Conservation (phyloP, 305 asterid genomes). For the Solanum aculeatissimum region DNA sequence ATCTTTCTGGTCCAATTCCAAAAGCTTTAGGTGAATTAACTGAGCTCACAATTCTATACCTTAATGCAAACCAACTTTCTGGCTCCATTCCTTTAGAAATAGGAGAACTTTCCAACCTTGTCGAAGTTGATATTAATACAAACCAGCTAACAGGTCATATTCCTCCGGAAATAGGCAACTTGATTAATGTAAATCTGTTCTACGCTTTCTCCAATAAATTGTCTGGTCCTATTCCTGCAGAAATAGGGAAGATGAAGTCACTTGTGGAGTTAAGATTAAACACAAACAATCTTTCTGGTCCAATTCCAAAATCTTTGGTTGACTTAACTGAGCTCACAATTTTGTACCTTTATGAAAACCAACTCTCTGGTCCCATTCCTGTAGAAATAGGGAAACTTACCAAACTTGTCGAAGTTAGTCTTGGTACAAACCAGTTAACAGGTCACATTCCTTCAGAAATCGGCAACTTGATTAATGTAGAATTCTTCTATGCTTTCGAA, state of each 20-base stretch:
- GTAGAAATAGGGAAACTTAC: not conserved
- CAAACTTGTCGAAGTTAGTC: not conserved
- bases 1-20: not conserved
- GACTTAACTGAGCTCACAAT: not conserved
- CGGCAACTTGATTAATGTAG: not conserved
- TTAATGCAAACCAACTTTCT: not conserved
- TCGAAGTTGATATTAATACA: not conserved
- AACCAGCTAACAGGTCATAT: not conserved
- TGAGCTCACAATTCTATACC: not conserved
- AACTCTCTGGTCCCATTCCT: not conserved
- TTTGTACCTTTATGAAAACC: not conserved
- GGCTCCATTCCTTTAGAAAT: not conserved
- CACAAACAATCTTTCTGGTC: not conserved
- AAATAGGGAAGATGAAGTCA: not conserved
- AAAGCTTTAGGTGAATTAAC: not conserved
- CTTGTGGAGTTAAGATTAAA: not conserved
- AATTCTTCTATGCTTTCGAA: not conserved
- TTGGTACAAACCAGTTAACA: not conserved
- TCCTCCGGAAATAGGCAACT: not conserved
- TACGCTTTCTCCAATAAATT: not conserved
- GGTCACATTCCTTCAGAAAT: not conserved
- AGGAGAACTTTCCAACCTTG: not conserved
- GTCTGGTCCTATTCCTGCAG: conserved; percentile 7
- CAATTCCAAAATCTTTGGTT: not conserved
- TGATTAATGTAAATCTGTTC: not conserved